Evolutionary conservation across 2,329 filamentous ascomycete genomes (phyloP), one percentile per base, ranked within the genome.

Genomic region (Colletotrichum simmondsii): DNA sequence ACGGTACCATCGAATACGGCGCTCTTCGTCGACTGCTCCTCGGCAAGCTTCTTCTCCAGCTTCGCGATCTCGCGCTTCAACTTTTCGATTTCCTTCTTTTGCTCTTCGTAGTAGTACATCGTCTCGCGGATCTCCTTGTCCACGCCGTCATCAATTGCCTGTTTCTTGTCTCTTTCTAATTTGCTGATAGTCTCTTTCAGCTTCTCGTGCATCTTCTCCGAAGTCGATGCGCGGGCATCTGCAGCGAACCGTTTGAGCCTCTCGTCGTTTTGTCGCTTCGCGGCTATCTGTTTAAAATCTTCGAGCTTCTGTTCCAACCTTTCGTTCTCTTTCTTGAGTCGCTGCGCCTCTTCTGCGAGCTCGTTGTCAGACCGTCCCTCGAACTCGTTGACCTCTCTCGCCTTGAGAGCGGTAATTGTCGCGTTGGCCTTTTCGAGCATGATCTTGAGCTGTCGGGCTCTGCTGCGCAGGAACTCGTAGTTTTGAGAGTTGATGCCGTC

Each of bases 61-160:
- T 12, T 4, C 8, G 16, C 8, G 1, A 37, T 30, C 52, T 42
- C 30, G n/a, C 7, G 2, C n/a, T 5, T 37, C 63, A 42, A 14
- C 52, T 6, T 16, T 7, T 19, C 49, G 8, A 19, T 22, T 10
- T 65, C 42, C 42, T 35, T 53, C 4, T 24, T 35, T n/a, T 52
- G 60, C 60, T 52, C 42, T 16, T 24, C 60, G 60, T 63, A 11
- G 46, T 24, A 5, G 28, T 19, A 35, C 46, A 53, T 7, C 26
- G 60, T 63, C 60, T 63, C 60, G 28, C 46, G 60, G n/a, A 63
- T 63, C 11, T 24, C 22, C 46, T 26, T 53, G 46, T 63, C 60
- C n/a, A 63, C 42, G 12, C 60, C 46, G 19, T 53, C 60, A 5
- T 32, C n/a, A 19, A 63, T 53, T n/a, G 42, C 46, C 60, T 63